Base-by-base conservation (phyloP, 192 early-diverging fungal species). In the Coemansia sp. region DNA sequence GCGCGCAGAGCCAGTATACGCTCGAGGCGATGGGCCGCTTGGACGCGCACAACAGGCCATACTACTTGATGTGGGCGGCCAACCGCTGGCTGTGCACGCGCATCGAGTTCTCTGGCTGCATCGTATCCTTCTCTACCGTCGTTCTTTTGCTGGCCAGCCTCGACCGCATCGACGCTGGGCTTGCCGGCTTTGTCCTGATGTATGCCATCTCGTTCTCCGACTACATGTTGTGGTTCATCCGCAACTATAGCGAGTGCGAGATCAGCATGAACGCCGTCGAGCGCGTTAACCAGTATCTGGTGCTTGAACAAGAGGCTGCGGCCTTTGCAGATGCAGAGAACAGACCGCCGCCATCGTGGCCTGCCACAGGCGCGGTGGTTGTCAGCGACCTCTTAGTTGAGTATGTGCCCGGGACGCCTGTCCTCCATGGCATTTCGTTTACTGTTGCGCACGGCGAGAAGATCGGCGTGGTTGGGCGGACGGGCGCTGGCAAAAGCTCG, bases 41-140 rank as follows among this genome's bases (percentile, higher is more conserved):
- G 15, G 89, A 98, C 72, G 80, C 76, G 55, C 92, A 94, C 83
- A 94, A 96, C 76, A 85, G 94, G 15, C 89, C 95, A 7, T 94
- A 88, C 73, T 90, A 94, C 63, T 88, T 90, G 72, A 85, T 96
- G 83, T 95, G 95, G 93, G 87, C 87, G 0, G 87, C 91, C 34
- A 99, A 96, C 85, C 87, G 95, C 58, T 97, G 95, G 95, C 81
- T 98, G 43, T 91, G 90, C 65, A 85, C 90, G 59, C 88, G 97
- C 49, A 92, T 92, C 36, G 95, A 95, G 61, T 70, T 92, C 30
- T 80, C 91, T 0, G 92, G 91, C 39, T 88, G 89, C 14, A 71
- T 92, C 23, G 92, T 97, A n/a, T 75, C 88, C 20, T 91, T 96
- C 44, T 82, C 81, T 38, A 86, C 92, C 26, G 89, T 87, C 5